phyloP scores from a whole-genome alignment of 805 yeast species.

The Hanseniaspora clermontiae region DNA sequence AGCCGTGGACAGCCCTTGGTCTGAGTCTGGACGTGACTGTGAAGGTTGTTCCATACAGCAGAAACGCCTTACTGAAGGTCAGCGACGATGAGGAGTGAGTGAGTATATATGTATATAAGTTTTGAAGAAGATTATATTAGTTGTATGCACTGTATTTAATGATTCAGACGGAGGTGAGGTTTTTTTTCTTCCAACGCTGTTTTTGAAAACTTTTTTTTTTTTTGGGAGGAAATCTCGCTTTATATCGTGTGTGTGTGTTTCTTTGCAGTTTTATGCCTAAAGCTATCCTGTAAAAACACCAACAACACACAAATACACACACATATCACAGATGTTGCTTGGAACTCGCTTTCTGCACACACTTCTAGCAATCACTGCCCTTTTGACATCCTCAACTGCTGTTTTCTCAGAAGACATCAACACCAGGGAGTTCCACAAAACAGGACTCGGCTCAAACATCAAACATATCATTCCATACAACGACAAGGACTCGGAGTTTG shows the following conservation, averaged over 20 bases:
- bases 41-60: slow-evolving; percentile 23
- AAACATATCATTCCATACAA: slow-evolving; percentile 1
- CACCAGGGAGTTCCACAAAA: slow-evolving; percentile 42
- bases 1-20: slow-evolving; percentile 29
- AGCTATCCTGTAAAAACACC: too few species aligned
- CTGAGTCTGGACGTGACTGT: slow-evolving; percentile 28
- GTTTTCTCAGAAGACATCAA: slow-evolving; percentile 42
- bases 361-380: background rate
- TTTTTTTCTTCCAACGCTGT: too few species aligned
- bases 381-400: slow-evolving; percentile 17
- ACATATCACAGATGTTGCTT: background rate
- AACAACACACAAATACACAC: background rate
- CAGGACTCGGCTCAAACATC: slow-evolving; percentile 31
- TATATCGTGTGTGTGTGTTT: too few species aligned
- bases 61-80: slow-evolving; percentile 16
- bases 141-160: too few species aligned
- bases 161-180: too few species aligned
- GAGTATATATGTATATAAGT: too few species aligned
- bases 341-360: background rate
- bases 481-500: slow-evolving; percentile 15
- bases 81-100: background rate
- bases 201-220: too few species aligned
- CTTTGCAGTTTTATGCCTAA: too few species aligned
- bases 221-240: too few species aligned
- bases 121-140: too few species aligned